These are phyloP conservation scores for Blepharisma stoltei DNA, from an alignment of 73 alveolate genomes.

Conservation along the genomic window DNA sequence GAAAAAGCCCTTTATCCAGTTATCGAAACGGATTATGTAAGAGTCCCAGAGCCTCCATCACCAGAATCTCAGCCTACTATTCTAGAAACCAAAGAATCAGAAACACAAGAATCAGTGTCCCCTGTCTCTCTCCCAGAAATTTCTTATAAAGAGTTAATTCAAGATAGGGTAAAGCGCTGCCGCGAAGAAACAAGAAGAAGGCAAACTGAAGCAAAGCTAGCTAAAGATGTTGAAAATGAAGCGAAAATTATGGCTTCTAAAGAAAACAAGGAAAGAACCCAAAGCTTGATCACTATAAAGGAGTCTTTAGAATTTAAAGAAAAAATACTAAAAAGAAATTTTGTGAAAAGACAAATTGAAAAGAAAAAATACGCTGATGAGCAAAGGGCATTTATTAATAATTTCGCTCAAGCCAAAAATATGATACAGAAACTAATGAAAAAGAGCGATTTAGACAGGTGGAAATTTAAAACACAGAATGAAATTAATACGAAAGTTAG, in stretches of 20 bases:
- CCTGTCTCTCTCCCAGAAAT: not conserved
- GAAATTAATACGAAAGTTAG: not conserved
- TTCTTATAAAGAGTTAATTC: not conserved
- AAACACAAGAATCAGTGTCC: not conserved
- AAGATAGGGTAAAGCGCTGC: not conserved
- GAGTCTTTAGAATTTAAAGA: not conserved
- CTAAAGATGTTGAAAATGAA: conserved; percentile 9
- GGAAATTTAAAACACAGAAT: conserved; percentile 3
- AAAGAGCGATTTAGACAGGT: conserved; percentile 18
- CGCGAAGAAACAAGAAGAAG: conserved; percentile 12
- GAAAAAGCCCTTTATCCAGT: not conserved
- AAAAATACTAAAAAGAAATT: conserved; percentile 6
- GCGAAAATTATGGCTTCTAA: not conserved
- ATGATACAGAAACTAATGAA: conserved; percentile 21
- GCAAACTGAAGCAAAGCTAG: not conserved
- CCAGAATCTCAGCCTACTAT: not conserved
- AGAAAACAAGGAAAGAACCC: not conserved
- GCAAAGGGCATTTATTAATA: not conserved
- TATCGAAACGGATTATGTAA: not conserved
- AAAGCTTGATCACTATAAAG: not conserved
- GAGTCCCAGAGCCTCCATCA: not conserved
- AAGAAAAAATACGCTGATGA: not conserved
- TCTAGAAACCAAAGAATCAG: too few relatives aligned
- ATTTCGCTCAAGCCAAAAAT: conserved; percentile 21
- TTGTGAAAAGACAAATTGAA: not conserved